Base-by-base conservation (phyloP, 768 basidiomycete species). In the Hirschioporus abietinus region DNA sequence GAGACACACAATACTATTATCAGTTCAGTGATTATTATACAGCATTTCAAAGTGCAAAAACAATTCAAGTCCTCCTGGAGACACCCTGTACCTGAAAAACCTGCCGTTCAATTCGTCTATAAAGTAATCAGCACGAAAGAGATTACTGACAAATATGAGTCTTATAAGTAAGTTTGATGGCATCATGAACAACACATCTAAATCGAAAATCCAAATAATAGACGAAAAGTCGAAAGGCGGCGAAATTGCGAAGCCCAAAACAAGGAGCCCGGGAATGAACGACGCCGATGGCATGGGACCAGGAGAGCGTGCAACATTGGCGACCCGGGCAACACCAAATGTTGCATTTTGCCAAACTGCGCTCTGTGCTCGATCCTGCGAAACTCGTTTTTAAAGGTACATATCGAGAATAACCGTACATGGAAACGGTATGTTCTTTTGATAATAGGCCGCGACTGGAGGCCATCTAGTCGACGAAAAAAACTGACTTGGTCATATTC, bases 61-160 rank as follows among this genome's bases (percentile, higher is more conserved):
- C 88, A 90, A 70, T 90, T 90, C 78, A 87, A 84, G 70, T 69
- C 83, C 64, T 87, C 88, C 23, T 90, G 89, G 89, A 81, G 88
- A 68, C 89, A 90, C 70, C 77, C 69, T 58, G 78, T 81, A 24
- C 83, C 83, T 18, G 59, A 74, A 18, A 86, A 87, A 67, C 89
- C 89, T 10, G 76, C 81, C 30, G 88, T 90, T 1, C 78, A 80
- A 64, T 81, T 78, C 65, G 78, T 90, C 63, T 90, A 89, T 79
- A 90, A 90, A 78, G 83, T 90, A 68, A 73, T 88, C 6, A 74
- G 79, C 9, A 77, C 84, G 4, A 77, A 82, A 27, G 74, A 79
- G 8, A 83, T 82, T 18, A 23, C 69, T 68, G 4, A 63, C 52
- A 59, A 61, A 70, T 61, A 65, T n/a, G 60, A 57, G 26, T 25